Conservation (phyloP, 108 stramenopile genomes). For the Cyclotella cryptica region DNA sequence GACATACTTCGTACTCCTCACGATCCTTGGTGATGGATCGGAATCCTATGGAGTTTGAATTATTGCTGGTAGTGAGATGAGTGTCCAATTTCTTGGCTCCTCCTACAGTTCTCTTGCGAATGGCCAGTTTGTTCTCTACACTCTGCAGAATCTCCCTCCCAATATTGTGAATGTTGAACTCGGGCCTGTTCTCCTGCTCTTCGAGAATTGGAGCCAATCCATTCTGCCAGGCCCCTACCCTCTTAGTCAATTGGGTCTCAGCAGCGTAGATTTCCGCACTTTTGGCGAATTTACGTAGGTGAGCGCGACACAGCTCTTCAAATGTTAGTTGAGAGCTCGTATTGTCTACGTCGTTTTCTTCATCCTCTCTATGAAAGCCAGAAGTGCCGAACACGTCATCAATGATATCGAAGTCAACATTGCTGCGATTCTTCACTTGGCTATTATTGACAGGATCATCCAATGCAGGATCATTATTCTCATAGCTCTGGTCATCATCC, state of each 20-base stretch:
- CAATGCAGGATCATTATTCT: constrained; percentile 9
- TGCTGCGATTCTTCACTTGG: constrained; percentile 35
- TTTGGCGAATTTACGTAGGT: constrained; percentile 87
- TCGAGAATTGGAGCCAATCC: constrained; percentile 88
- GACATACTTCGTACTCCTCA: constrained; percentile 92
- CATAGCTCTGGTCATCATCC: constrained; percentile 49
- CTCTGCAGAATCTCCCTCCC: constrained; percentile 68
- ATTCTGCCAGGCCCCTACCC: constrained; percentile 90
- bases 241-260: constrained; percentile 87
- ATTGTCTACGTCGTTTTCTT: constrained; percentile 56
- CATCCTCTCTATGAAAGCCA: constrained; percentile 40
- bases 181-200: constrained; percentile 83
- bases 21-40: constrained; percentile 31
- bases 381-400: constrained; percentile 54
- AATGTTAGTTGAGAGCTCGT: constrained; percentile 70
- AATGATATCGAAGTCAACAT: constrained; percentile 53
- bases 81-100: constrained; percentile 47
- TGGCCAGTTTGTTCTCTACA: constrained; percentile 35
- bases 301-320: constrained; percentile 93
- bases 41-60: constrained; percentile 37
- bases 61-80: constrained; percentile 39
- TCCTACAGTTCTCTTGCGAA: constrained; percentile 31
- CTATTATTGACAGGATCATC: not conserved
- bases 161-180: constrained; percentile 93
- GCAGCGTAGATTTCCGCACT: constrained; percentile 92